Evolutionary conservation across 768 basidiomycete species (phyloP).

Genomic region (Auricularia sp.): DNA sequence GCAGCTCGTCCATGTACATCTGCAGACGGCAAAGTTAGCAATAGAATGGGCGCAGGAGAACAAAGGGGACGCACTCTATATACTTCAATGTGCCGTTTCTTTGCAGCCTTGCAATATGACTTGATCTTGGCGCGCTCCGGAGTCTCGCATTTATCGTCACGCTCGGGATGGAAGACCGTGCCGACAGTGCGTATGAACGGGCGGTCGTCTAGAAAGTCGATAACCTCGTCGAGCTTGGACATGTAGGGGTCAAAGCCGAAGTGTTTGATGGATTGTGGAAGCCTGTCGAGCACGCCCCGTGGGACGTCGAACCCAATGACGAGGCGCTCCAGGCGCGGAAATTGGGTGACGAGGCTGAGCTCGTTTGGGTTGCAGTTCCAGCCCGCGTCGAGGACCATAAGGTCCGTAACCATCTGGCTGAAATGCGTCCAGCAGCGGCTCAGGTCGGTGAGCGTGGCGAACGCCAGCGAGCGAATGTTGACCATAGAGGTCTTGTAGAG

Average conservation of each 20-base stretch:
- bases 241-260: not conserved
- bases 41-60: not conserved
- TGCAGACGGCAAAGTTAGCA: not conserved
- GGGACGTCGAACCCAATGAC: constrained; percentile 26
- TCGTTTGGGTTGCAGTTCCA: not conserved
- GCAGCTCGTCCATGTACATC: not conserved
- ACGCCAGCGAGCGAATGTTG: constrained; percentile 28
- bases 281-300: not conserved
- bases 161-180: not conserved
- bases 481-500: constrained; percentile 49
- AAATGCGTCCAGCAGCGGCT: constrained; percentile 14
- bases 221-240: not conserved
- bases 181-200: not conserved
- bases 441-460: constrained; percentile 9
- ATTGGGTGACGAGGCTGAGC: constrained; percentile 11
- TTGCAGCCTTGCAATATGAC: not conserved
- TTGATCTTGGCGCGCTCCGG: not conserved
- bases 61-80: not conserved
- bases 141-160: not conserved
- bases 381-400: constrained; percentile 8
- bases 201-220: not conserved
- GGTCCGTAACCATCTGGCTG: constrained; percentile 5
- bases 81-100: not conserved
- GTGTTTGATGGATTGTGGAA: not conserved
- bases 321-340: constrained; percentile 28